A percentile compares a stretch with the other conserved stretches of the same genome.
These are phyloP conservation scores for Mallotus japonicus DNA, from an alignment of 441 rosid genomes.

Conservation along the genomic window DNA sequence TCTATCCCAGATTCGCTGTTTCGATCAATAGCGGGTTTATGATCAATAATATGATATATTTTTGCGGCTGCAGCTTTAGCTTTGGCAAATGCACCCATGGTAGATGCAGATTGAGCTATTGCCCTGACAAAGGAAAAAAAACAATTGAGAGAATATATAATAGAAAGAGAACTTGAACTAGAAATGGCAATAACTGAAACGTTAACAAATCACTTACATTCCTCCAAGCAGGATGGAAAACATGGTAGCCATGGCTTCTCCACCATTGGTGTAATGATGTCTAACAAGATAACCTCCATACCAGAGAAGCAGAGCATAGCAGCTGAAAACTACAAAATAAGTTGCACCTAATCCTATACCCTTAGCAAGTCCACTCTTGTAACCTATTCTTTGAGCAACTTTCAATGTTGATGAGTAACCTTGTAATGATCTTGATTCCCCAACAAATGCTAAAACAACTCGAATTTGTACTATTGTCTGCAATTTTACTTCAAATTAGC, in stretches of 20 bases:
- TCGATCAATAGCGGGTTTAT: conserved; percentile 67
- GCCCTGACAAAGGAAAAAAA: conserved; percentile 49
- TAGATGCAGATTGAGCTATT: conserved; percentile 91
- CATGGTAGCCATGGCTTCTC: conserved; percentile 97
- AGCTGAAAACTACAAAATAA: conserved; percentile 94
- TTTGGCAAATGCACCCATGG: conserved; percentile 89
- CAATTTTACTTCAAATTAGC: conserved; percentile 33
- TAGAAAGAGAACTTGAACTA: conserved; percentile 14
- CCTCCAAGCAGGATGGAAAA: conserved; percentile 99
- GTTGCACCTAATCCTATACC: conserved; percentile 98
- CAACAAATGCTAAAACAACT: conserved; percentile 82
- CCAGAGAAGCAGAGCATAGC: conserved; percentile 95
- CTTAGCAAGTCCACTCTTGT: conserved; percentile 83
- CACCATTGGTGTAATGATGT: conserved; percentile 94
- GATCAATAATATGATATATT: conserved; percentile 81
- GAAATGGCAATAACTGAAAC: too few relatives aligned
- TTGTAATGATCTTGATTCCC: conserved; percentile 87
- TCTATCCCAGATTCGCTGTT: conserved; percentile 68
- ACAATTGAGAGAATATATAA: too few relatives aligned
- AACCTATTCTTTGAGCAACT: conserved; percentile 79
- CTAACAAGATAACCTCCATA: conserved; percentile 96
- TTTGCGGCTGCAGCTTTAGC: conserved; percentile 95
- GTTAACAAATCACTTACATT: conserved; percentile 61
- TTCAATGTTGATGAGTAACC: conserved; percentile 83
- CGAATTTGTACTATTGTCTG: conserved; percentile 97